phyloP scores from a whole-genome alignment of 192 early-diverging fungal species.

The Coemansia sp. region DNA sequence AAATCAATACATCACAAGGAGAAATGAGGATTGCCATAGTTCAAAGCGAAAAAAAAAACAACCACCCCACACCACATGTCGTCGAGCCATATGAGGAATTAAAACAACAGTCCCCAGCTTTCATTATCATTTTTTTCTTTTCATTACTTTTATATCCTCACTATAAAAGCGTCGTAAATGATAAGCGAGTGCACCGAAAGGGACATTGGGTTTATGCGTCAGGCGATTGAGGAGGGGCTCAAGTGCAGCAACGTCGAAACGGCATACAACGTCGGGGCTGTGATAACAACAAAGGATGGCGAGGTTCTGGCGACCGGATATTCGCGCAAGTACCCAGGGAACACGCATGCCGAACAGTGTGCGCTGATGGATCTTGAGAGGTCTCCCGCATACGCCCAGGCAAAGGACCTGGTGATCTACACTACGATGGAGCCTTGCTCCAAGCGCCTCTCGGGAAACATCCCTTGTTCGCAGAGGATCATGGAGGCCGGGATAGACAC shows the following conservation, averaged over 20 bases:
- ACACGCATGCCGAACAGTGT: conserved; percentile 97
- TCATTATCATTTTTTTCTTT: not conserved
- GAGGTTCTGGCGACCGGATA: conserved; percentile 78
- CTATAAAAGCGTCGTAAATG: no score
- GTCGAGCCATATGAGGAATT: no score
- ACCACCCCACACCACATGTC: no score
- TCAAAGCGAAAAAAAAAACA: no score
- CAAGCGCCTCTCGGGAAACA: conserved; percentile 78
- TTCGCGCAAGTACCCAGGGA: conserved; percentile 91
- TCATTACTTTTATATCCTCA: not conserved
- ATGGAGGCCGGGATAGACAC: conserved; percentile 59
- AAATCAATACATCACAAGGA: no score
- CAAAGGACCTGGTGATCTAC: conserved; percentile 52
- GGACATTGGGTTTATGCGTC: conserved; percentile 68
- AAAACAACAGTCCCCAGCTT: no score
- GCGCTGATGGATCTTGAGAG: conserved; percentile 67
- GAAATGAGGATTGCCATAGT: no score
- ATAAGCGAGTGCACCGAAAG: conserved; percentile 13
- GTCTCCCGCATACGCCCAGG: not conserved
- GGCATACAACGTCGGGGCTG: conserved; percentile 94
- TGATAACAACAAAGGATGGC: conserved; percentile 50
- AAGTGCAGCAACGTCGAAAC: conserved; percentile 67
- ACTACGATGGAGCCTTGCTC: conserved; percentile 99
- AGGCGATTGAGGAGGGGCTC: conserved; percentile 75
- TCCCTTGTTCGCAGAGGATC: conserved; percentile 70